Conservation (phyloP, 2,329 filamentous ascomycete species). For the Colletotrichum liriopes region DNA sequence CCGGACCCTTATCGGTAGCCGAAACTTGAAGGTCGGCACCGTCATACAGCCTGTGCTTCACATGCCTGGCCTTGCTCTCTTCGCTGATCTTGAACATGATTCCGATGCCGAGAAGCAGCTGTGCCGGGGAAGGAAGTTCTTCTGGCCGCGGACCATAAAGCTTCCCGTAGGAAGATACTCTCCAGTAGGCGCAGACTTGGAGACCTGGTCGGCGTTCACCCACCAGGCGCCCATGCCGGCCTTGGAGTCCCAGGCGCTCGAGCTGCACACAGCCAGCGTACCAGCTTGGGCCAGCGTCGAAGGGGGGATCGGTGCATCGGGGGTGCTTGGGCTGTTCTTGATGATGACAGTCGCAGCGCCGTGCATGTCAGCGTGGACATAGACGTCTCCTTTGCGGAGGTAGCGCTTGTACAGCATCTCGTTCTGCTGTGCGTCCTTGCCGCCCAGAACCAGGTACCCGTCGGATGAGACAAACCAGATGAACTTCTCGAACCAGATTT, state of each 20-base stretch:
- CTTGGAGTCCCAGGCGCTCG: conserved; percentile 95
- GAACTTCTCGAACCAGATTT: conserved; percentile 98
- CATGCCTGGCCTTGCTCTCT: conserved; percentile 85
- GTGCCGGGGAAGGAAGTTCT: conserved; percentile 93
- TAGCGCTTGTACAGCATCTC: conserved; percentile 93
- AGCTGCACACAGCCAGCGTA: conserved; percentile 86
- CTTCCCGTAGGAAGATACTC: conserved; percentile 85
- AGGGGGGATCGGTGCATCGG: conserved; percentile 90
- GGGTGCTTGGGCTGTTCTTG: conserved; percentile 85
- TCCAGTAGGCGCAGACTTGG: conserved; percentile 84
- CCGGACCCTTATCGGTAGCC: neutral
- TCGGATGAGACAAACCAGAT: conserved; percentile 96
- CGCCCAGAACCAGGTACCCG: conserved; percentile 91
- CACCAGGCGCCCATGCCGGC: conserved; percentile 97
- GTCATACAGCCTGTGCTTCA: conserved; percentile 74
- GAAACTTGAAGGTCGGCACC: conserved; percentile 46
- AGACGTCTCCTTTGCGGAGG: conserved; percentile 90
- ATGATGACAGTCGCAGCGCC: conserved; percentile 90
- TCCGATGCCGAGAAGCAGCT: conserved; percentile 88
- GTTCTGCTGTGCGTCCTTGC: conserved; percentile 89
- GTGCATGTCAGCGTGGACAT: conserved; percentile 90
- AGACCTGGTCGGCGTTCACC: conserved; percentile 92
- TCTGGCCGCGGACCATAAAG: conserved; percentile 88
- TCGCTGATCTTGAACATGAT: conserved; percentile 92
- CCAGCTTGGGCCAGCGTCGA: conserved; percentile 94